A percentile compares a stretch with the other conserved stretches of the same genome.
Conservation (phyloP, 2,329 filamentous ascomycete species). For the Fusarium sp. region DNA sequence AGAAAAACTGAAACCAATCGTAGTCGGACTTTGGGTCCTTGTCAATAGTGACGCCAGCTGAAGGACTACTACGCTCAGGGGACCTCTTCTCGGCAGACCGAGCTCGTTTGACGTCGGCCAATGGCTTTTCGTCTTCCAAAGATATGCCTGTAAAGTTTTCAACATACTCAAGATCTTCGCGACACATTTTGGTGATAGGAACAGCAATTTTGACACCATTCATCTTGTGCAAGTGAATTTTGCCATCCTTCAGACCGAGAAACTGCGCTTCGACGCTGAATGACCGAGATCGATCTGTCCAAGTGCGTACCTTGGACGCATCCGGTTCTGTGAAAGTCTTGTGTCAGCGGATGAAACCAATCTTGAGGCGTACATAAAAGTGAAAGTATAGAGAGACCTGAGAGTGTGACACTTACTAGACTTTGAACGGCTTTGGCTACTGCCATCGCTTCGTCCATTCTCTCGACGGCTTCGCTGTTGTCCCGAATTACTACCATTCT, state of each 20-base stretch:
- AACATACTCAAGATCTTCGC: slow-evolving; percentile 94
- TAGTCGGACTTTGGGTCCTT: slow-evolving; percentile 75
- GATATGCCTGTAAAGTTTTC: slow-evolving; percentile 88
- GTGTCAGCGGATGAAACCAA: slow-evolving; percentile 17
- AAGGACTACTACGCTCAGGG: slow-evolving; percentile 35
- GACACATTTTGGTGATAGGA: slow-evolving; percentile 93
- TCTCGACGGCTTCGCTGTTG: slow-evolving; percentile 78
- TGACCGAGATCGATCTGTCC: slow-evolving; percentile 94
- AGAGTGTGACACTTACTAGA: slow-evolving; percentile 67
- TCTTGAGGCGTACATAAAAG: background rate
- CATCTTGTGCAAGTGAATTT: slow-evolving; percentile 96
- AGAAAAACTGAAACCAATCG: slow-evolving; percentile 99
- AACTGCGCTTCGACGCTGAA: slow-evolving; percentile 99
- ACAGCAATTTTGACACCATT: slow-evolving; percentile 99
- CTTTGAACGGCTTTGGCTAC: slow-evolving; percentile 66
- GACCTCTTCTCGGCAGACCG: slow-evolving; percentile 47
- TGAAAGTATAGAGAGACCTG: background rate
- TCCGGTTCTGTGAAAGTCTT: slow-evolving; percentile 73
- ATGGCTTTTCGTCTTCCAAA: slow-evolving; percentile 91
- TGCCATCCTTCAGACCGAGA: slow-evolving; percentile 90
- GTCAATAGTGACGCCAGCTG: slow-evolving; percentile 71
- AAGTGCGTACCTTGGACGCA: slow-evolving; percentile 81
- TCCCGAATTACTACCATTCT: slow-evolving; percentile 71
- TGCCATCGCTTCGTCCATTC: slow-evolving; percentile 66
- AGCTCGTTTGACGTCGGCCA: slow-evolving; percentile 80